A percentile compares a stretch with the other conserved stretches of the same genome.
phyloP scores from a whole-genome alignment of 1,284 basidiomycete species.

The Microbotryum violaceum region DNA sequence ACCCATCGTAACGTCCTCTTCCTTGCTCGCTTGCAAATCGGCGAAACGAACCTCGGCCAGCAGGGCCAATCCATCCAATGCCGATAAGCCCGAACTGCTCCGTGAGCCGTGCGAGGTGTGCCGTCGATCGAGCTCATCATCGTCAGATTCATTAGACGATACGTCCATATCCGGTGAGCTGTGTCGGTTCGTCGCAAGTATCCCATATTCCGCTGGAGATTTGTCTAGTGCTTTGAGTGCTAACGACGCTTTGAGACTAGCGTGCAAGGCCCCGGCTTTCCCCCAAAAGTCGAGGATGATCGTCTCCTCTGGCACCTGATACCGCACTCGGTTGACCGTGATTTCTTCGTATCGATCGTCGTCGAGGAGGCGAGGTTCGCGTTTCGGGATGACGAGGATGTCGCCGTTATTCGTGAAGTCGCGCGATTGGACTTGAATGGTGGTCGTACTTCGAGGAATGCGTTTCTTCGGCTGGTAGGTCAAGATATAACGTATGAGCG shows the following conservation, averaged over 20 bases:
- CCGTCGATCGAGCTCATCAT: no score
- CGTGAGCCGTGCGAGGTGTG: no score
- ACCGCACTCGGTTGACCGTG: constrained; percentile 57
- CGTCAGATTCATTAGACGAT: no score
- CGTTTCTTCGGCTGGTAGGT: constrained; percentile 61
- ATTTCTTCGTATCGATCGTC: constrained; percentile 44
- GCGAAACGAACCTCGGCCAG: constrained; percentile 27
- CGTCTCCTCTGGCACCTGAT: constrained; percentile 86
- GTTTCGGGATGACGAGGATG: constrained; percentile 71
- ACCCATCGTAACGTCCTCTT: background rate
- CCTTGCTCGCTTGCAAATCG: constrained; percentile 6
- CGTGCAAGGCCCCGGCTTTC: constrained; percentile 47
- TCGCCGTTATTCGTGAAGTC: constrained; percentile 82
- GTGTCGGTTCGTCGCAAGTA: no score
- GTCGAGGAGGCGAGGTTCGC: constrained; percentile 43
- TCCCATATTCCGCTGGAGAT: no score
- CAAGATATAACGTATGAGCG: constrained; percentile 6
- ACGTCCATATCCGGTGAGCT: no score
- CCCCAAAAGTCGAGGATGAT: constrained; percentile 94
- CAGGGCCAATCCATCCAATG: constrained; percentile 24
- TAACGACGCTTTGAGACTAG: no score
- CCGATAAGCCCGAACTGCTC: background rate
- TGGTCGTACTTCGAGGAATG: constrained; percentile 57
- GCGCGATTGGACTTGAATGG: constrained; percentile 61
- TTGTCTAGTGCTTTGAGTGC: no score